These are phyloP conservation scores for Pichia membranifaciens DNA, from an alignment of 805 yeast species.

Conservation along the genomic window DNA sequence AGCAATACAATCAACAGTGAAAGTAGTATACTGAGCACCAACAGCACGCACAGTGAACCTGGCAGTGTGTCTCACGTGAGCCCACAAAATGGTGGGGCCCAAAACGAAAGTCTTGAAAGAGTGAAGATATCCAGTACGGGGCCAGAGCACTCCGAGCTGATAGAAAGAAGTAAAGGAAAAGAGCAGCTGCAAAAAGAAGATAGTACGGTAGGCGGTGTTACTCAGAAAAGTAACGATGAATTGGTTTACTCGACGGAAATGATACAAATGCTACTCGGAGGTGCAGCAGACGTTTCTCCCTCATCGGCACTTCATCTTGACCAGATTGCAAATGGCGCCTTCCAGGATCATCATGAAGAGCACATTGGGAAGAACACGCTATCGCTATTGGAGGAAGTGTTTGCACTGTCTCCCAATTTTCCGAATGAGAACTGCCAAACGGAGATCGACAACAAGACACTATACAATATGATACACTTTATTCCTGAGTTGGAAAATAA, in stretches of 20 bases:
- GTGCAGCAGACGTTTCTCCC: constrained; percentile 13
- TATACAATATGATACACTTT: constrained; percentile 16
- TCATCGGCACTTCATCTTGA: constrained; percentile 6
- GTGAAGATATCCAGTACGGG: no score
- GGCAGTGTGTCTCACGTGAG: no score
- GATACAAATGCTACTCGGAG: constrained; percentile 18
- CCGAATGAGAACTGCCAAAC: constrained; percentile 21
- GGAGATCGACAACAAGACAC: constrained; percentile 15
- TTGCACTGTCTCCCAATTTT: constrained; percentile 22
- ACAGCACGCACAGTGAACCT: no score
- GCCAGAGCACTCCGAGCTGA: not conserved
- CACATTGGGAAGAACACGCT: constrained; percentile 18
- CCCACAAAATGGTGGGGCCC: no score
- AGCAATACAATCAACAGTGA: no score
- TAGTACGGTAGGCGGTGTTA: not conserved
- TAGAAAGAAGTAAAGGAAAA: not conserved
- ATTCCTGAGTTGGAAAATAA: constrained; percentile 18
- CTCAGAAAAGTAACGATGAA: not conserved
- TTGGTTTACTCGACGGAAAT: constrained; percentile 9
- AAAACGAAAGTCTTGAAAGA: no score
- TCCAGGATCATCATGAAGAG: constrained; percentile 15
- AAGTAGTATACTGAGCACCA: no score
- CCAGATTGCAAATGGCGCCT: constrained; percentile 16
- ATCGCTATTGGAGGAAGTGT: constrained; percentile 20
- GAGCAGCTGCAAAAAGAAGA: not conserved